Evolutionary conservation across 345 rosid genomes (phyloP), one percentile per base, ranked within the genome.

Genomic region (Arabidopsis arenosa): DNA sequence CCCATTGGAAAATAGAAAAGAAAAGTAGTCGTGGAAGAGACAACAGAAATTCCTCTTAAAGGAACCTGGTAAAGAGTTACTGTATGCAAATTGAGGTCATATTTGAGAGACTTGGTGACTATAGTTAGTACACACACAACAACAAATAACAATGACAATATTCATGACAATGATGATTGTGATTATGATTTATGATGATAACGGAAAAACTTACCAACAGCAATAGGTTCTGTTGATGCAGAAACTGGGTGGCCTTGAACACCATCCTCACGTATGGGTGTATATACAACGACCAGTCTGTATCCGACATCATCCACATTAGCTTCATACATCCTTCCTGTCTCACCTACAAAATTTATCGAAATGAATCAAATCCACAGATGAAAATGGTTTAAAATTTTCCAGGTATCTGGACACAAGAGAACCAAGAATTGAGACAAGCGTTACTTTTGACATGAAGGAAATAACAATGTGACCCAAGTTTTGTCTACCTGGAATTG

Each of bases 241-340:
- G 98, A 93, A 75, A 91, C 88, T 33, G 98, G 98, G 79, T 85
- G 96, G 61, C 98, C 98, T 83, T 93, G 97, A 33, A 88, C 82
- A 73, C 96, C 98, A 81, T 94, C 98, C 35, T 94, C 97, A 71
- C 97, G 85, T 35, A 87, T 72, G 11, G 97, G 98, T 66, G 97
- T 89, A 75, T 91, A 92, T 61, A 94, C 79, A 69, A 93, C 95
- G 40, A 94, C 98, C 57, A 94, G 70, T 76, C 98, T 85, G 80
- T 94, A 94, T 26, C 98, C 97, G 65, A 94, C 98, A 79, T 94
- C 98, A 82, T 94, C 98, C n/a, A 92, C 98, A 86, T 94, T 91
- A 68, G 96, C 96, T 84, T 94, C 97, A 45, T 94, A 94, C 93
- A 86, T 89, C 83, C 87, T 87, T 75, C 92, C 98, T 0, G 86